Percentiles rank a stretch among this genome's conserved stretches.
These are phyloP conservation scores for Ichthyophthirius multifiliis DNA, from an alignment of 169 alveolate genomes.

Conservation along the genomic window DNA sequence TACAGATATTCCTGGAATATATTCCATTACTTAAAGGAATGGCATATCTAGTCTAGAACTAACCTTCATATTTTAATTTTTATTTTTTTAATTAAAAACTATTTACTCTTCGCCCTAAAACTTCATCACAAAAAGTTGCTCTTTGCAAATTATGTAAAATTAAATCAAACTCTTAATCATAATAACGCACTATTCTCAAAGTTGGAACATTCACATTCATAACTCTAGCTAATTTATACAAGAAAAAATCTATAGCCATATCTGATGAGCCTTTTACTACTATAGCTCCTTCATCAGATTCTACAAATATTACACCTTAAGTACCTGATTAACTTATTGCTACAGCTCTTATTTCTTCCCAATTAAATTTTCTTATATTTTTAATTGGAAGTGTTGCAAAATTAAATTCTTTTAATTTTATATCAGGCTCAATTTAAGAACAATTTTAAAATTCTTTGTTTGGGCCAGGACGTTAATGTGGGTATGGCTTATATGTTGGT, in stretches of 20 bases:
- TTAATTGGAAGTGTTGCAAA: background rate
- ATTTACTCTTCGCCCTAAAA: background rate
- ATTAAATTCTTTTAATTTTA: background rate
- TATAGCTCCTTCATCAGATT: slow-evolving; percentile 16
- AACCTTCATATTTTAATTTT: background rate
- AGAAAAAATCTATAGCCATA: slow-evolving; percentile 4
- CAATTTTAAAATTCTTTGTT: background rate
- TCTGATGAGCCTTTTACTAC: slow-evolving; percentile 17
- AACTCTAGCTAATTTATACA: background rate
- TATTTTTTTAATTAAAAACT: background rate
- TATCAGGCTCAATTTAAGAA: slow-evolving; percentile 6
- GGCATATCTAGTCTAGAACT: slow-evolving; percentile 10
- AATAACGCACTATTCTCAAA: background rate
- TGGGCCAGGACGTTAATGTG: slow-evolving; percentile 7
- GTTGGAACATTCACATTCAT: background rate
- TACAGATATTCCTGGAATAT: background rate
- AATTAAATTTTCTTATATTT: background rate
- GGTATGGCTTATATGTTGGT: background rate
- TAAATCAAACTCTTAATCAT: background rate
- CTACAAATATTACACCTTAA: slow-evolving; percentile 6
- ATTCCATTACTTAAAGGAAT: background rate
- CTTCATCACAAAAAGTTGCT: slow-evolving; percentile 5
- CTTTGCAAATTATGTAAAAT: background rate
- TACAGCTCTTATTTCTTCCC: slow-evolving; percentile 13
- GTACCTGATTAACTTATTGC: background rate